Evolutionary conservation across 352 stramenopile genomes (phyloP), one percentile per base, ranked within the genome.

Genomic region (Pythium aristosporum): DNA sequence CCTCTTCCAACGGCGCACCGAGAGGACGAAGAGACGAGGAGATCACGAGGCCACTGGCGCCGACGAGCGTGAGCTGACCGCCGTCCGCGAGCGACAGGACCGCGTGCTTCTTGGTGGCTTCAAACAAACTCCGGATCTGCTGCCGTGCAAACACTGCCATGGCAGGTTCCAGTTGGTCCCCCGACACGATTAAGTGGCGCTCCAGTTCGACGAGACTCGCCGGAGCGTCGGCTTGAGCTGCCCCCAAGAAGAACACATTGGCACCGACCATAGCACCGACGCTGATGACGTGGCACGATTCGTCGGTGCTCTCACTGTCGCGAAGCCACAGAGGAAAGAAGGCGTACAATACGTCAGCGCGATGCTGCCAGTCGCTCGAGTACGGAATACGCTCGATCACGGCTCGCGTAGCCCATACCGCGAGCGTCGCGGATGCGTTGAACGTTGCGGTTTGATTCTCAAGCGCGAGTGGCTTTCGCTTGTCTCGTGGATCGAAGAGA

Each of bases 81-180:
- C 41, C 67, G 32, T 30, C 25, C 2, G 52, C 20, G 2, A 59
- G 18, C 8, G 39, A 5, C 4, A 59, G 13, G 3, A 44, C n/a
- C 8, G n/a, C 42, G n/a, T 54, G 42, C 34, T 67, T 67, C 21
- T 67, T 67, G 4, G 57, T 63, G 18, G 65, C 32, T 16, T 85
- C 73, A 18, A 81, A 67, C 42, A 88, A 60, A 57, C 60, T 57
- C 30, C 77, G 80, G 42, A 80, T 50, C 39, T 85, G 61, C 30
- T 83, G 79, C 11, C 77, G 69, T 10, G 75, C 79, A 52, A 86
- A 88, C 16, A 81, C 71, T 30, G 54, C 57, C 74, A 88, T 85
- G 23, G 71, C 61, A 13, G 64, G 72, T 57, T 88, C 79, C 41
- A 86, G 52, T 30, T 77, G 66, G 16, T 61, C 46, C 5, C 76